Evolutionary conservation across 352 stramenopile genomes (phyloP), one percentile per base, ranked within the genome.

Genomic region (Pythium oligandrum): DNA sequence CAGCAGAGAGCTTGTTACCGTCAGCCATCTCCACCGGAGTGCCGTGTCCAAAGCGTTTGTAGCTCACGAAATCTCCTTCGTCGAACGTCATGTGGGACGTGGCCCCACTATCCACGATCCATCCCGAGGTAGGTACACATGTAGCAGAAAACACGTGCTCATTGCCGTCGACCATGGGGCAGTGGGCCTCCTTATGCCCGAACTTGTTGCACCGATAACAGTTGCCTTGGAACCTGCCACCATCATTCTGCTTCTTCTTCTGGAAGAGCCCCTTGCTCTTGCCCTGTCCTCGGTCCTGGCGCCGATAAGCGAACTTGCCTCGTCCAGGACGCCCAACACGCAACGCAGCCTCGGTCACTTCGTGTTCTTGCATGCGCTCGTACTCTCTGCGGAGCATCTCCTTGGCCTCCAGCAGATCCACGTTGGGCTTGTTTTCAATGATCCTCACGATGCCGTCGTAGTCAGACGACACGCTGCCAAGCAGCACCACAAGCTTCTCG

Each of bases 371-470:
- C 17, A 26, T 26, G 17, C 17, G 17, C 17, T 26, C 17, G 17
- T 40, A 36, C 17, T 51, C 51, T 4, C 40, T 33, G 6, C 5
- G 17, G 36, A 51, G 39, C 34, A 4, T 44, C 26, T 39, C 36
- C n/a, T n/a, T 53, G 2, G 39, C 55, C 34, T 51, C 44, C 2
- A 40, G 10, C 3, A 48, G 39, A 2, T 17, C 17, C 7, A 44
- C 10, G 36, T 44, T 51, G 4, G 12, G 38, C 55, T 26, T 61
- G 55, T 54, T 61, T 33, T 61, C 55, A 12, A 61, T 38, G 10
- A 61, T 42, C 3, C 9, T 45, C 6, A 49, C 37, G 31, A 61
- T 49, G 10, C 6, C 34, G 26, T 44, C 9, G 31, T 48, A 61
- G 6, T 47, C 46, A 9, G 3, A 34, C 11, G 54, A 7, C 26